Evolutionary conservation across 768 basidiomycete genomes (phyloP), one percentile per base, ranked within the genome.

Genomic region (Tulasnella calospora): DNA sequence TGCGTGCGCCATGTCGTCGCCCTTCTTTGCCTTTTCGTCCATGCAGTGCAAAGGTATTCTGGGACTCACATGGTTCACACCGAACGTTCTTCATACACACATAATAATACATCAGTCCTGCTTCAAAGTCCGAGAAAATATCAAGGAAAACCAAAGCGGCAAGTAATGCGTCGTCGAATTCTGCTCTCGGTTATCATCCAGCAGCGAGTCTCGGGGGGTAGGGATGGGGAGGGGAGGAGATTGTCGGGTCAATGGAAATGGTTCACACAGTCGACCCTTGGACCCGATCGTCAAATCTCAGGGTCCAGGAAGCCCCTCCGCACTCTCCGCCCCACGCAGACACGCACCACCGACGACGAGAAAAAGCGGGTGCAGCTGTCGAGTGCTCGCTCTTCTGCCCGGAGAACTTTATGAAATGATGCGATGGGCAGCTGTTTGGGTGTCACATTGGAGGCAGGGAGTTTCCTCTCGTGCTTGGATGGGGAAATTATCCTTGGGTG

Each of bases 261-360:
- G 61, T 67, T 67, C 61, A 17, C 61, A 67, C 61, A 67, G 61
- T 67, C 61, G 61, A 67, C 61, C 61, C 61, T 67, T 67, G 61
- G 61, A 67, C 61, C 61, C 61, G 61, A 67, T 67, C 61, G 61
- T 35, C 61, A 67, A 67, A 67, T 67, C 61, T 67, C 61, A 67
- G 61, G 61, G 61, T 67, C 61, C 61, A 27, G 10, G 61, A 67
- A 67, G 61, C 61, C 13, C 44, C 61, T 67, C 61, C 61, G 61
- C 61, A 27, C 61, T 30, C 27, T 30, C 30, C 61, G 61, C 61
- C 61, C 61, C 61, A 67, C 61, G 61, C 61, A 67, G 61, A 67
- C 61, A 67, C 61, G 51, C 51, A 67, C 27, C 61, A 35, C 10
- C 30, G 61, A 67, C 61, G 61, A 67, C 61, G 61, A 67, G 61